Percentiles rank a stretch among this genome's conserved stretches.
Conservation (phyloP, 176 grass and related monocot species). For the Paspalum notatum region DNA sequence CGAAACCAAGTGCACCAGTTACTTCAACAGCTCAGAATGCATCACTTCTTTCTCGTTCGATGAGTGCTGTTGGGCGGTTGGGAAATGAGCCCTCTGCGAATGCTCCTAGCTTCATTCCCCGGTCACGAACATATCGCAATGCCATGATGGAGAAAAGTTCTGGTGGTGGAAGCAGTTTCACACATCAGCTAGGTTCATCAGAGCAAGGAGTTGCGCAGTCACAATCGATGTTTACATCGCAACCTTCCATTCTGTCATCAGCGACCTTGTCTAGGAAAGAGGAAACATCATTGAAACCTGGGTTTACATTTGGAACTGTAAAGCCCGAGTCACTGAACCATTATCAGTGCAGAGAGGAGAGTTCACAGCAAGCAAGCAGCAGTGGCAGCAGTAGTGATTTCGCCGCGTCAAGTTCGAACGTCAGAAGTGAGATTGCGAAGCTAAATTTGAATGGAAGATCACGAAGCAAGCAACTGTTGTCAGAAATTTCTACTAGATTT, state of each 20-base stretch:
- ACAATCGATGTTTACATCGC: constrained; percentile 51
- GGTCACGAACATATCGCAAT: constrained; percentile 81
- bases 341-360: constrained; percentile 50
- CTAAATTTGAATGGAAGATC: constrained; percentile 50
- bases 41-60: constrained; percentile 69
- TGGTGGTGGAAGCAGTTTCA: constrained; percentile 35
- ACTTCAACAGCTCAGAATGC: constrained; percentile 52
- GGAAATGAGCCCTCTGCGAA: constrained; percentile 63
- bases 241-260: constrained; percentile 47
- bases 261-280: constrained; percentile 49
- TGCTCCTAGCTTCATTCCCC: constrained; percentile 68
- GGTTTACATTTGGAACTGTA: constrained; percentile 68
- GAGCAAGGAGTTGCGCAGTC: constrained; percentile 44
- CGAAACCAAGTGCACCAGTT: constrained; percentile 48
- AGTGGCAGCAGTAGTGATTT: constrained; percentile 30
- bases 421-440: constrained; percentile 56
- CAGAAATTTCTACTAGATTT: constrained; percentile 64
- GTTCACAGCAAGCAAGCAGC: constrained; percentile 50
- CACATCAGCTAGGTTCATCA: constrained; percentile 41
- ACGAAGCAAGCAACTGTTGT: constrained; percentile 44
- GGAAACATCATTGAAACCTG: constrained; percentile 49
- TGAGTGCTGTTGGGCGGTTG: constrained; percentile 71
- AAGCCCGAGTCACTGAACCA: constrained; percentile 63
- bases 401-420: constrained; percentile 41
- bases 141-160: constrained; percentile 82